Conservation (phyloP, 345 rosid species). For the Draba incana region DNA sequence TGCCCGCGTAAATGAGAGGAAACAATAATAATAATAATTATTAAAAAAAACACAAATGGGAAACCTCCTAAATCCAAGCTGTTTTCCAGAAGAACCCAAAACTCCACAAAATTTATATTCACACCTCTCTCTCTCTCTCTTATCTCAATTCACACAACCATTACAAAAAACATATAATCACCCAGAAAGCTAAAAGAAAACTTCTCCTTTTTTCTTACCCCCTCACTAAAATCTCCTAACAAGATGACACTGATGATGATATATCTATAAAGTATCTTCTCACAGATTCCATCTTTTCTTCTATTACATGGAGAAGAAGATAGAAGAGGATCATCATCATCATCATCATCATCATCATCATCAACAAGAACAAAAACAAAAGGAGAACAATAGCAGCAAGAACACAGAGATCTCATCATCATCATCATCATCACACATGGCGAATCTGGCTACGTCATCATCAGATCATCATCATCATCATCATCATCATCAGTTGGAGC, state of each 20-base stretch:
- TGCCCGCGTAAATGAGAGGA: conserved; percentile 40
- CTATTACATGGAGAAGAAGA: conserved; percentile 33
- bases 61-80: conserved; percentile 64
- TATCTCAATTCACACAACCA: conserved; percentile 34
- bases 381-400: conserved; percentile 25
- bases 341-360: neutral
- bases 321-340: conserved; percentile 22
- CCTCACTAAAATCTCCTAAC: conserved; percentile 26
- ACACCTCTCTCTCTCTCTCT: conserved; percentile 48
- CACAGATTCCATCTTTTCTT: conserved; percentile 30
- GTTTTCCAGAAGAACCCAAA: conserved; percentile 61
- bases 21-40: neutral
- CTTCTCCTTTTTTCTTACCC: conserved; percentile 15
- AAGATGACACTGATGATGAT: conserved; percentile 35
- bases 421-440: conserved; percentile 42
- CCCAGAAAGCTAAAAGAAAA: conserved; percentile 39
- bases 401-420: conserved; percentile 33
- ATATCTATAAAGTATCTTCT: conserved; percentile 38
- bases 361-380: conserved; percentile 3
- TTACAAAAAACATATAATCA: conserved; percentile 29
- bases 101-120: conserved; percentile 47
- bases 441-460: conserved; percentile 47
- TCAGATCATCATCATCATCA: conserved; percentile 38
- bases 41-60: conserved; percentile 47
- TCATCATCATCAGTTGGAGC: conserved; percentile 47